Evolutionary conservation across 2,329 filamentous ascomycete species (phyloP).

Genomic region (Diaporthe ampelina): DNA sequence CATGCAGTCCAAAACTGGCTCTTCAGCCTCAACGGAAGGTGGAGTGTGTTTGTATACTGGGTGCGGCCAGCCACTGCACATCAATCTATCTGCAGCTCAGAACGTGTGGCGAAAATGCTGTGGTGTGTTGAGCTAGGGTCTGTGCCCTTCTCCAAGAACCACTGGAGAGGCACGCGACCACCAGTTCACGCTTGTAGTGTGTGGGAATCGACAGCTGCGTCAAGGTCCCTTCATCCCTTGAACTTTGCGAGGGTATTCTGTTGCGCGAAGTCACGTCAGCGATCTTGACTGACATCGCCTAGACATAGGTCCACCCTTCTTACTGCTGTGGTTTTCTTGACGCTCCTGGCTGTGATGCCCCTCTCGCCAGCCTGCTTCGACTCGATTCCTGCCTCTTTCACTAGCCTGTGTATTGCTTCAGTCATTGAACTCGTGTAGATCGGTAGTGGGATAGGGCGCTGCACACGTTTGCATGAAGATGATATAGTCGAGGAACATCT

Average conservation of each 20-base stretch:
- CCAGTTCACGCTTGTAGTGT: neutral
- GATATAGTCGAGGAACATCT: constrained; percentile 89
- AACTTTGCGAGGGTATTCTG: constrained; percentile 78
- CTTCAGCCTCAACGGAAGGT: neutral
- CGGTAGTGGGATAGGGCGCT: neutral
- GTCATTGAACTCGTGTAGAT: constrained; percentile 16
- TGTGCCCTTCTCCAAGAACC: neutral
- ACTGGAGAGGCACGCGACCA: constrained; percentile 28
- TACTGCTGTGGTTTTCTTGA: constrained; percentile 84
- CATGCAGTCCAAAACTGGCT: neutral
- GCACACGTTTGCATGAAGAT: constrained; percentile 80
- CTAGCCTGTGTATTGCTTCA: constrained; percentile 65
- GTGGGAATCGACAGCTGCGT: constrained; percentile 14
- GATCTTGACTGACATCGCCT: neutral
- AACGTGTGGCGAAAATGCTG: neutral
- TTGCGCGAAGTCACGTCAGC: neutral
- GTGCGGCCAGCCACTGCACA: neutral
- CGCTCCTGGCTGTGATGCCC: constrained; percentile 79
- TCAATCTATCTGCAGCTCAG: neutral
- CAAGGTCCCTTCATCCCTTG: constrained; percentile 67
- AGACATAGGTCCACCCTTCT: constrained; percentile 46
- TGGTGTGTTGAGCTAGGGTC: neutral
- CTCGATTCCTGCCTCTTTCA: constrained; percentile 84
- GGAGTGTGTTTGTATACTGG: neutral
- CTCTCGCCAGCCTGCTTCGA: constrained; percentile 81